A percentile compares a stretch with the other conserved stretches of the same genome.
Conservation (phyloP, 2,329 filamentous ascomycete species). For the Orbilia oligospora region DNA sequence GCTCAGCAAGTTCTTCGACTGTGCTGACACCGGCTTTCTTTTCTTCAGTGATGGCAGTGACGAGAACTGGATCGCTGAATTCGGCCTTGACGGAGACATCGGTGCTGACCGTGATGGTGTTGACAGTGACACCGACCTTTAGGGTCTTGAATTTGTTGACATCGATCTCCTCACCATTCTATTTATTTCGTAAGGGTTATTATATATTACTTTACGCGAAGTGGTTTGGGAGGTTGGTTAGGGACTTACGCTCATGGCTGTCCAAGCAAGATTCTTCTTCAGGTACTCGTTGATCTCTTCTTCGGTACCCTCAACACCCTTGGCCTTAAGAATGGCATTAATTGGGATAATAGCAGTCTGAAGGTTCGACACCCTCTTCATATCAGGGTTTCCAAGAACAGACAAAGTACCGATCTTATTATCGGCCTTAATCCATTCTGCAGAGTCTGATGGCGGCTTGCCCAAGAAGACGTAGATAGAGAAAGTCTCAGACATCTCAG, state of each 20-base stretch:
- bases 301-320: slow-evolving; percentile 26
- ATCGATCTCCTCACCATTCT: slow-evolving; percentile 18
- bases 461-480: slow-evolving; percentile 41
- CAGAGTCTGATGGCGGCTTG: not conserved
- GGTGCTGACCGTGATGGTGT: slow-evolving; percentile 10
- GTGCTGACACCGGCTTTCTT: slow-evolving; percentile 33
- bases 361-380: slow-evolving; percentile 30
- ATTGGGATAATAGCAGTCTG: slow-evolving; percentile 34
- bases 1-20: slow-evolving; percentile 23
- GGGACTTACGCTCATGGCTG: slow-evolving; percentile 19
- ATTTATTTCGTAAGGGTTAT: not conserved
- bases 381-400: slow-evolving; percentile 40
- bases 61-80: slow-evolving; percentile 30
- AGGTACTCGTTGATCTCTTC: slow-evolving; percentile 24
- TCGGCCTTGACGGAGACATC: slow-evolving; percentile 17
- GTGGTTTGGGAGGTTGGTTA: not conserved
- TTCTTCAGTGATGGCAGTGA: slow-evolving; percentile 8
- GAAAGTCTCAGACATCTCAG: slow-evolving; percentile 57
- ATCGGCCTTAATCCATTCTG: slow-evolving; percentile 14
- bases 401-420: slow-evolving; percentile 30
- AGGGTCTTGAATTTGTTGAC: slow-evolving; percentile 16
- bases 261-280: slow-evolving; percentile 41
- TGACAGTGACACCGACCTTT: slow-evolving; percentile 50
- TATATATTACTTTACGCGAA: not conserved
- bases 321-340: slow-evolving; percentile 15